phyloP scores from a whole-genome alignment of 1,139 yeast genomes.

The Suhomyces chickasaworum region DNA sequence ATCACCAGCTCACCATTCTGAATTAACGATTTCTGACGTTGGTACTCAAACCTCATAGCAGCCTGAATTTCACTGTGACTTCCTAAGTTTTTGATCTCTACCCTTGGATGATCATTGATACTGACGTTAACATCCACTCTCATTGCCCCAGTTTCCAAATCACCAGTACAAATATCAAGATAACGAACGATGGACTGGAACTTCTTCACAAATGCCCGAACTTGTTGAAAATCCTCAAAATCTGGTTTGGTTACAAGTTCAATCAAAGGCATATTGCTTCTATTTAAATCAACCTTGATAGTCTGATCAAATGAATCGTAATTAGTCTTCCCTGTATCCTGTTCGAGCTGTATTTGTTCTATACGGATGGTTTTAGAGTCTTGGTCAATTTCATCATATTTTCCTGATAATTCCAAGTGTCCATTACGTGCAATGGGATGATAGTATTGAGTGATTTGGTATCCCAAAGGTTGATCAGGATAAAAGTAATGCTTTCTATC shows the following conservation, averaged over 20 bases:
- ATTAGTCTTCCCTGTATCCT: constrained; percentile 87
- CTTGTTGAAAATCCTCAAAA: constrained; percentile 65
- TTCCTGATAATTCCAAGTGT: constrained; percentile 43
- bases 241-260: constrained; percentile 94
- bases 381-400: constrained; percentile 56
- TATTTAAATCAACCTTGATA: constrained; percentile 71
- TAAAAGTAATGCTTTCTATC: constrained; percentile 96
- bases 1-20: constrained; percentile 31
- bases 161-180: constrained; percentile 80
- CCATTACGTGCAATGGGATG: constrained; percentile 81
- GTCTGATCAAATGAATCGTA: constrained; percentile 49
- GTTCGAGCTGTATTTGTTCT: constrained; percentile 84
- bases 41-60: constrained; percentile 76
- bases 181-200: constrained; percentile 72
- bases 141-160: constrained; percentile 91
- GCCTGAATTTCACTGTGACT: constrained; percentile 77
- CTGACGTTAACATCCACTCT: constrained; percentile 93
- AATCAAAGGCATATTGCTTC: constrained; percentile 83
- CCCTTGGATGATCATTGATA: constrained; percentile 67
- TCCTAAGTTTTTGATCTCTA: constrained; percentile 87
- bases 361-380: constrained; percentile 50
- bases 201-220: constrained; percentile 77
- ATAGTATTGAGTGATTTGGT: constrained; percentile 90
- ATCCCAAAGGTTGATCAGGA: constrained; percentile 95
- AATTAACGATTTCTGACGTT: constrained; percentile 58